Conservation (phyloP, 208 protist genomes). For the Strigomonas galati region DNA sequence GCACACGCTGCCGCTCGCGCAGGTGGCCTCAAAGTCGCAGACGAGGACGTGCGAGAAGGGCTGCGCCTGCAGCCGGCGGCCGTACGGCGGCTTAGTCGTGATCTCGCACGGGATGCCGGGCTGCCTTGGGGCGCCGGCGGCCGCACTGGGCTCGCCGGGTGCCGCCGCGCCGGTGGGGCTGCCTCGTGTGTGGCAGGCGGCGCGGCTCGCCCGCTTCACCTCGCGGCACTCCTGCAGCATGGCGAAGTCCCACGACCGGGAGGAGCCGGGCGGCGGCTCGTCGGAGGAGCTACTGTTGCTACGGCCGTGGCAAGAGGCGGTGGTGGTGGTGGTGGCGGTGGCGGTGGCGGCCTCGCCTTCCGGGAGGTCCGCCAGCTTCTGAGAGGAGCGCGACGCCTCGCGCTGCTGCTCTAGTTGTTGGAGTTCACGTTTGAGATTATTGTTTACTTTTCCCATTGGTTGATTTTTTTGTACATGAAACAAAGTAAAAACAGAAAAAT, state of each 20-base stretch:
- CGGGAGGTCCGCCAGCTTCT: background rate
- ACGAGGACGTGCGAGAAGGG: slow-evolving; percentile 90
- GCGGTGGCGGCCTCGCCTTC: background rate
- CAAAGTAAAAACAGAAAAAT: slow-evolving; percentile 10
- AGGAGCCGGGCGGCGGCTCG: no score
- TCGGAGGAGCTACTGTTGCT: background rate
- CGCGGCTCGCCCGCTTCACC: background rate
- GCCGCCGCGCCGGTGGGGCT: background rate
- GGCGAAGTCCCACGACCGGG: background rate
- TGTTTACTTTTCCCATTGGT: background rate
- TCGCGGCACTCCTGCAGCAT: background rate
- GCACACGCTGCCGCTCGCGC: slow-evolving; percentile 51
- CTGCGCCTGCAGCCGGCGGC: slow-evolving; percentile 41
- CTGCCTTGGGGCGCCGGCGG: background rate
- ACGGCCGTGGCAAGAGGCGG: background rate
- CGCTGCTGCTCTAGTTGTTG: background rate
- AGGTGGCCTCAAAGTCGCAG: slow-evolving; percentile 93
- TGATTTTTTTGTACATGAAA: background rate
- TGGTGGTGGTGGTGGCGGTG: background rate
- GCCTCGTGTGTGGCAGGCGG: background rate
- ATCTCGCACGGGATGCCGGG: slow-evolving; percentile 17
- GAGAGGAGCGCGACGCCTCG: background rate
- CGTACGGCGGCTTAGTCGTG: slow-evolving; percentile 28
- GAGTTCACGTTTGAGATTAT: background rate
- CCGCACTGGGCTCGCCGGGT: background rate